Conservation (phyloP, 2,329 filamentous ascomycete species). For the Fusarium newnesense region DNA sequence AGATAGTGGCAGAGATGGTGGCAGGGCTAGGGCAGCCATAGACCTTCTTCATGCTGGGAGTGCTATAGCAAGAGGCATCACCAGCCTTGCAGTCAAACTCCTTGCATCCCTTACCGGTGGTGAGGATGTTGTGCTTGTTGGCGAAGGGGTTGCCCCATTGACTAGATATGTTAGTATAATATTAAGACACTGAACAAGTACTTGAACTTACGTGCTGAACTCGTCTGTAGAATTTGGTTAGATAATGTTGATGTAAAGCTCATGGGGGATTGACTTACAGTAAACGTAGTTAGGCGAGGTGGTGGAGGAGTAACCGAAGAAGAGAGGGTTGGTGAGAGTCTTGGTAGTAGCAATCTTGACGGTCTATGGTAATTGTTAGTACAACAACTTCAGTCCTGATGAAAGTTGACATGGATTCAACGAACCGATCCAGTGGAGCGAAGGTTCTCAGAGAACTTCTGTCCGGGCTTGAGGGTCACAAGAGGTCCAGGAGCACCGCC, state of each 20-base stretch:
- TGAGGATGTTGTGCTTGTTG: slow-evolving; percentile 49
- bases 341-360: slow-evolving; percentile 54
- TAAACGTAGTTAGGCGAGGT: slow-evolving; percentile 51
- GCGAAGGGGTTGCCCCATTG: slow-evolving; percentile 54
- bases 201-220: slow-evolving; percentile 47
- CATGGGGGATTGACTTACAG: slow-evolving; percentile 47
- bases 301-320: slow-evolving; percentile 56
- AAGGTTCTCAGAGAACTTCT: slow-evolving; percentile 51
- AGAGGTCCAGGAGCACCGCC: slow-evolving; percentile 47
- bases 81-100: slow-evolving; percentile 53
- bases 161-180: neutral
- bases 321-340: slow-evolving; percentile 52
- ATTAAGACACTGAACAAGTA: fast-evolving
- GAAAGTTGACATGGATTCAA: neutral
- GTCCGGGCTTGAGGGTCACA: slow-evolving; percentile 47
- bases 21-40: slow-evolving; percentile 55
- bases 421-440: slow-evolving; percentile 46
- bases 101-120: slow-evolving; percentile 51
- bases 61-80: slow-evolving; percentile 55
- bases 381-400: neutral
- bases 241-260: neutral
- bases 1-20: slow-evolving; percentile 48
- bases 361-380: slow-evolving; percentile 31
- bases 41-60: slow-evolving; percentile 50
- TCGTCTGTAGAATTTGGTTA: slow-evolving; percentile 47